Conservation (phyloP, 345 rosid genomes). For the Laguncularia racemosa region DNA sequence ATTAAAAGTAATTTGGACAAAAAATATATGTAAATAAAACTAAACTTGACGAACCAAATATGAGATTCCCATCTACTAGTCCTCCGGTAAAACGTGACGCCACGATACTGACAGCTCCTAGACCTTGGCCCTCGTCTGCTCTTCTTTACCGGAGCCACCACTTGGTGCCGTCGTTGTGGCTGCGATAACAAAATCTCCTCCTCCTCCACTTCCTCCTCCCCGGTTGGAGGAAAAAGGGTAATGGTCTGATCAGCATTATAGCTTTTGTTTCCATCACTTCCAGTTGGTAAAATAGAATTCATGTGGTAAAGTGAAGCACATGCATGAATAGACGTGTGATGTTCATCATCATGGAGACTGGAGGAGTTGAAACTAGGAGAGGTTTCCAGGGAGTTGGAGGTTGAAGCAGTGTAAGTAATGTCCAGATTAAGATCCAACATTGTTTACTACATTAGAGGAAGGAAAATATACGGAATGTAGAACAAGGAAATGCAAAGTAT, state of each 20-base stretch:
- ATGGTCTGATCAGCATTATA: conserved; percentile 1
- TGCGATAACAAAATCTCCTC: conserved; percentile 15
- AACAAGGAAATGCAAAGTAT: too few species aligned
- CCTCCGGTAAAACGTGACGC: conserved; percentile 69
- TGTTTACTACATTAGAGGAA: too few species aligned
- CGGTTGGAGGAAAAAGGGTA: conserved; percentile 3
- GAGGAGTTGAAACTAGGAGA: conserved; percentile 6
- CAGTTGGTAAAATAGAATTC: background rate
- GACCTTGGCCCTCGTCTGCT: conserved; percentile 77
- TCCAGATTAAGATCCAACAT: conserved; percentile 15
- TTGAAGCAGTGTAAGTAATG: background rate
- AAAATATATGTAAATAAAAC: background rate
- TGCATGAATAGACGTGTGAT: background rate
- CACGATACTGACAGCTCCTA: conserved; percentile 73
- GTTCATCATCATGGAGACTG: conserved; percentile 5
- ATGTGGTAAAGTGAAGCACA: background rate
- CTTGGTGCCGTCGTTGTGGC: conserved; percentile 9
- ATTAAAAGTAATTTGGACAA: background rate
- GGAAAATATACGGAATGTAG: too few species aligned
- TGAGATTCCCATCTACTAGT: conserved; percentile 89
- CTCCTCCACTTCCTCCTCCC: conserved; percentile 18
- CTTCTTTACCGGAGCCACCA: conserved; percentile 34
- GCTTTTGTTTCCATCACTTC: conserved; percentile 5
- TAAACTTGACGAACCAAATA: conserved; percentile 42
- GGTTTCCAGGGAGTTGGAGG: background rate